Conservation (phyloP, 257 asterid species). For the Solanum megistacrolobum region DNA sequence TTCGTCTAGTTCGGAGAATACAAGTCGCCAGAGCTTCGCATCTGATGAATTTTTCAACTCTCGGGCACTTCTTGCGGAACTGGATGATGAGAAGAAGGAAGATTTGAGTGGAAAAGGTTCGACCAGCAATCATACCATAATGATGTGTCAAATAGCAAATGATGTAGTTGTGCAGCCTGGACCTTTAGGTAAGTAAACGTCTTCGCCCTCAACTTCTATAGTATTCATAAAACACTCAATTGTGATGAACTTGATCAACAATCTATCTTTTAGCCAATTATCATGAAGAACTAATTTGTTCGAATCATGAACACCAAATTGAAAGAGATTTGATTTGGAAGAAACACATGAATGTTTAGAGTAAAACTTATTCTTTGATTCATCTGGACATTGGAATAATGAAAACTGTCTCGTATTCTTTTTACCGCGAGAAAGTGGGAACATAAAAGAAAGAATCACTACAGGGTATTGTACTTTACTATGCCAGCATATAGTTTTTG, state of each 20-base stretch:
- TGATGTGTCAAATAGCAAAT: constrained; percentile 9
- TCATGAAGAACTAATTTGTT: not conserved
- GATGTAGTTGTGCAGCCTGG: constrained; percentile 31
- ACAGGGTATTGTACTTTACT: too few relatives aligned
- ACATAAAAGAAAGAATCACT: too few relatives aligned
- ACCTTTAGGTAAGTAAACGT: constrained; percentile 28
- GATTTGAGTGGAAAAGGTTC: constrained; percentile 6
- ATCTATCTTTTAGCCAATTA: not conserved
- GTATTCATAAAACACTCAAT: not conserved
- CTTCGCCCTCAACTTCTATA: not conserved
- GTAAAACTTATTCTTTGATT: not conserved
- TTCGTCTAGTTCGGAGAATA: constrained; percentile 50
- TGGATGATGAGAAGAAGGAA: constrained; percentile 23
- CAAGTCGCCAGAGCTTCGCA: constrained; percentile 39
- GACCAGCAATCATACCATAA: constrained; percentile 16
- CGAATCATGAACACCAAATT: not conserved
- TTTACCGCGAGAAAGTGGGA: too few relatives aligned
- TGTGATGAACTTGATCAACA: not conserved
- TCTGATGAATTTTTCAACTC: constrained; percentile 55
- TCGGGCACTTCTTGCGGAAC: constrained; percentile 27
- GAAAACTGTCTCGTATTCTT: not conserved
- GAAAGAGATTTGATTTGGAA: not conserved
- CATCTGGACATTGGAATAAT: not conserved
- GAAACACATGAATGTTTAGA: not conserved
- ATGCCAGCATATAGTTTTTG: too few relatives aligned